Base-by-base conservation (phyloP, 2,329 filamentous ascomycete species). In the Ascochyta viciae-villosae region DNA sequence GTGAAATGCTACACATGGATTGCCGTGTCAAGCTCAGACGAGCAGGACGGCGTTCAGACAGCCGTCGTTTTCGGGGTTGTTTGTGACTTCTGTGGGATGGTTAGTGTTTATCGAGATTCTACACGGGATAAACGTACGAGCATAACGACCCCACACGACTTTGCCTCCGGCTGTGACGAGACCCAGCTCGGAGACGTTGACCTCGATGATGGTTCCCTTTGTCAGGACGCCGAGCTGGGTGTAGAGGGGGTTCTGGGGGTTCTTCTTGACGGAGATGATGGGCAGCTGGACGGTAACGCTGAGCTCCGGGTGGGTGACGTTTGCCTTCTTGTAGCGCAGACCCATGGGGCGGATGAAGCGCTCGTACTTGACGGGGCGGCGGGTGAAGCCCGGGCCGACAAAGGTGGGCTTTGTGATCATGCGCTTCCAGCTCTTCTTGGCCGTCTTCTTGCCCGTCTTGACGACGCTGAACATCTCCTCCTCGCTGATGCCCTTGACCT, bases 381-480 rank as follows among this genome's bases (percentile, higher is more conserved):
- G 83, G 3, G 93, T 97, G 76, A 96, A 97, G 68, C 96, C 92
- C 31, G 86, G 87, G 0, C 93, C 94, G 22, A 98, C 94, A 76
- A 98, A 98, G 0, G 91, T 92, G 9, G 89, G 89, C 78, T 92
- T 90, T 15, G 88, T 92, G 58, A 91, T 87, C 83, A 85, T 88
- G 33, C 87, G 78, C 80, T 90, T 90, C 88, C 88, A 83, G 54
- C 83, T 83, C 83, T 95, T 96, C 85, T 96, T 92, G 53, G 88
- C 83, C 2, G 89, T 92, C 84, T 96, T 97, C 60, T 70, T 72
- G 69, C 95, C 94, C 29, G 94, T 98, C 81, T 92, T 92, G 71
- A 98, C 87, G 13, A 96, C 93, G 79, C 91, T 94, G 83, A 98
- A 98, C 89, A 97, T 70, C 81, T 96, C 94, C 83, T 96, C 92